Conservation (phyloP, 257 asterid genomes). For the Salvia miltiorrhiza region DNA sequence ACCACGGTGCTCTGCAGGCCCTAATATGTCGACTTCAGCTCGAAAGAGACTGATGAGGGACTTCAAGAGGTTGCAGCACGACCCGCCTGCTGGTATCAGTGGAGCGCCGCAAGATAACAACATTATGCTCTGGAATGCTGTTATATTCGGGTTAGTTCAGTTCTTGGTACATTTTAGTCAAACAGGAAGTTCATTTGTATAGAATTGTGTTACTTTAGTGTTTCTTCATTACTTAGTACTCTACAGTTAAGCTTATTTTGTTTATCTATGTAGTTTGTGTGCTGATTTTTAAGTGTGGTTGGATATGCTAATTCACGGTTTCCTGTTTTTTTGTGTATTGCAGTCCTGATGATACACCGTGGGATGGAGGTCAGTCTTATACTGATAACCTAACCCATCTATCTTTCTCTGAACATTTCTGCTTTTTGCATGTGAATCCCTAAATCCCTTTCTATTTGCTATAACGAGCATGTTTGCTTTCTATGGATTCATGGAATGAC, state of each 20-base stretch:
- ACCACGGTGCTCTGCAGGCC: slow-evolving; percentile 20
- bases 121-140: slow-evolving; percentile 83
- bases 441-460: neutral
- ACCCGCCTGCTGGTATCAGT: slow-evolving; percentile 78
- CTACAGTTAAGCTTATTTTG: neutral
- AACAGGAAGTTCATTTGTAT: neutral
- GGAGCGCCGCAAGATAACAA: slow-evolving; percentile 80
- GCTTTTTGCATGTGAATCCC: neutral
- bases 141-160: slow-evolving; percentile 63
- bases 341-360: slow-evolving; percentile 90
- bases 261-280: neutral
- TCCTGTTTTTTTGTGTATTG: slow-evolving; percentile 38
- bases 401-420: neutral
- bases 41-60: slow-evolving; percentile 88
- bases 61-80: slow-evolving; percentile 77
- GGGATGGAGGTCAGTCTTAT: slow-evolving; percentile 80
- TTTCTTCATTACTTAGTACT: neutral
- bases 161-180: neutral
- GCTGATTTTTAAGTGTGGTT: slow-evolving; percentile 14
- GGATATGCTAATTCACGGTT: slow-evolving; percentile 31
- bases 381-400: neutral
- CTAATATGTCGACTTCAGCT: slow-evolving; percentile 68
- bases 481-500: neutral
- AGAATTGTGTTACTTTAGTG: neutral
- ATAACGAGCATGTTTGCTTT: neutral